A percentile compares a stretch with the other conserved stretches of the same genome.
Conservation (phyloP, 305 asterid genomes). For the Galium porrigens region DNA sequence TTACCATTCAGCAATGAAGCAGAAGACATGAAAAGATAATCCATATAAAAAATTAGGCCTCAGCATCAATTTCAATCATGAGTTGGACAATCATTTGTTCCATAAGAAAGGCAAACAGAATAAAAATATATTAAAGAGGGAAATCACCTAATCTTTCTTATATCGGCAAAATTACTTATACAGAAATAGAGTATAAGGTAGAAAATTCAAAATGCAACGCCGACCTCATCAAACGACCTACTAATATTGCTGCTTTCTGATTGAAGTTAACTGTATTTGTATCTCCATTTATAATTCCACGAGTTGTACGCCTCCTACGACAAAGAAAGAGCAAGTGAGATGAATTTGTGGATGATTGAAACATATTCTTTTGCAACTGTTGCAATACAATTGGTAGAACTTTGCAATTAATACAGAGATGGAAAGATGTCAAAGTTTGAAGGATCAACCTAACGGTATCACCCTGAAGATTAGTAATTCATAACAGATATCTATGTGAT, state of each 20-base stretch:
- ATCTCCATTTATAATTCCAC: constrained; percentile 26
- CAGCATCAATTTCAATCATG: neutral
- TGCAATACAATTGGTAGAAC: neutral
- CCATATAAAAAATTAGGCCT: neutral
- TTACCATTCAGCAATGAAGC: constrained; percentile 3
- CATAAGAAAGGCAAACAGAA: neutral
- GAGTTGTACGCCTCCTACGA: constrained; percentile 41
- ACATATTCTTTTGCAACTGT: neutral
- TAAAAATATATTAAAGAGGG: neutral
- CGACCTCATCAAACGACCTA: constrained; percentile 49
- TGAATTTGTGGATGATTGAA: constrained; percentile 2
- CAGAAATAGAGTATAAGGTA: neutral
- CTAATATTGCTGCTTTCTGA: constrained; percentile 46
- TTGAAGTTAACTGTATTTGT: constrained; percentile 28
- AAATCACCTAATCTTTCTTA: neutral
- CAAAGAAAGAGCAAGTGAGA: constrained; percentile 13
- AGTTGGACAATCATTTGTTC: neutral
- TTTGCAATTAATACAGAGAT: neutral
- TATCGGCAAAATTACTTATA: neutral
- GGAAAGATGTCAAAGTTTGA: neutral
- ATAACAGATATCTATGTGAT: neutral
- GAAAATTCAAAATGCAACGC: constrained; percentile 7
- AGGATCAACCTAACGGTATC: neutral
- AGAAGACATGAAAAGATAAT: neutral
- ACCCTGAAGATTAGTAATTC: neutral